phyloP scores from a whole-genome alignment of 2,329 filamentous ascomycete genomes.

The Cryphonectria japonica region DNA sequence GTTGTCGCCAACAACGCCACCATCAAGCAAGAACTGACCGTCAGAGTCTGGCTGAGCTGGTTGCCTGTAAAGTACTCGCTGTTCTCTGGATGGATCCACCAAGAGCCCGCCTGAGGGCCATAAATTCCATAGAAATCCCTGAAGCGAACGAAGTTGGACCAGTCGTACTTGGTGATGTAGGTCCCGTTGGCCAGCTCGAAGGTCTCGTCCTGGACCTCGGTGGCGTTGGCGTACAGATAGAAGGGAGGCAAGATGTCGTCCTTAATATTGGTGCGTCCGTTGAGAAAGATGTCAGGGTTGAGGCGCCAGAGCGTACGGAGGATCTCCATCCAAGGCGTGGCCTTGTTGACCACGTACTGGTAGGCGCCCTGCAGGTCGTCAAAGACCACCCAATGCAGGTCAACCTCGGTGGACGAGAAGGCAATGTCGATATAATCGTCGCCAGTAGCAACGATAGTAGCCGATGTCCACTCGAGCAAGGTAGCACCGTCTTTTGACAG shows the following conservation, averaged over 20 bases:
- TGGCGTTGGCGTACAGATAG: conserved; percentile 46
- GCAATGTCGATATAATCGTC: conserved; percentile 48
- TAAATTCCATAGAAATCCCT: conserved; percentile 55
- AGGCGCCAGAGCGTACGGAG: conserved; percentile 55
- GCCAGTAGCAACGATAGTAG: conserved; percentile 43
- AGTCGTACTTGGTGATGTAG: conserved; percentile 57
- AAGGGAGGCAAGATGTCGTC: conserved; percentile 50
- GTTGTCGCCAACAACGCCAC: too few relatives aligned
- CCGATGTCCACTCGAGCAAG: conserved; percentile 52
- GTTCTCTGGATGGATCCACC: conserved; percentile 50
- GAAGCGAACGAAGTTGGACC: conserved; percentile 40
- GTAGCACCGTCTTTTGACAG: conserved; percentile 45
- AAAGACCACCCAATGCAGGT: conserved; percentile 57
- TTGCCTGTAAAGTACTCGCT: conserved; percentile 58
- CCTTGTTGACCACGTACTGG: conserved; percentile 57
- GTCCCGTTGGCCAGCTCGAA: conserved; percentile 51
- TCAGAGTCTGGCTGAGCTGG: conserved; percentile 56
- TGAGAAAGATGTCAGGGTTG: conserved; percentile 52
- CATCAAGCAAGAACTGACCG: conserved; percentile 28
- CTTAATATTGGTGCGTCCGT: conserved; percentile 49
- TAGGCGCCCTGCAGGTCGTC: conserved; percentile 55
- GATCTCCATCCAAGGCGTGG: conserved; percentile 51
- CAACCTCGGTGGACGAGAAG: conserved; percentile 51
- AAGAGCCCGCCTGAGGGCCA: conserved; percentile 51
- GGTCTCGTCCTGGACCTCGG: conserved; percentile 58